Evolutionary conservation across 1,284 basidiomycete genomes (phyloP), one percentile per base, ranked within the genome.

Genomic region (Schizopora paradoxa): DNA sequence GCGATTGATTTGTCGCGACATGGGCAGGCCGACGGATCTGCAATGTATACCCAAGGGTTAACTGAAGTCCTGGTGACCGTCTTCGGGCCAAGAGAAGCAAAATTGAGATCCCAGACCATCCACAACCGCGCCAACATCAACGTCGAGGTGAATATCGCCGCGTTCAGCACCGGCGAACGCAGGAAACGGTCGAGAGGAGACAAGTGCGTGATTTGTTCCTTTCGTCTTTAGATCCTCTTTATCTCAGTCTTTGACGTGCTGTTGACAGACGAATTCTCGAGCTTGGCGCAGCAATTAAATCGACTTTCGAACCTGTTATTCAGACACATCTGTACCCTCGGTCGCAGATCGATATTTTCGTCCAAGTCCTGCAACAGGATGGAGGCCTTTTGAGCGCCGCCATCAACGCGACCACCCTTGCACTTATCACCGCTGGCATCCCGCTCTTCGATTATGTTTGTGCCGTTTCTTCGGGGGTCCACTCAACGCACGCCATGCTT

Each of bases 261-360:
- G 27, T 43, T 48, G 42, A 23, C 58, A 97, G 95, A 64, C 90
- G 93, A 14, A 76, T 91, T 47, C 72, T 91, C 48, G 95, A 99
- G 65, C 75, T 97, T 50, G 88, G 85, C 1, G 76, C 89, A 1
- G 81, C 85, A 10, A 83, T 99, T 54, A 87, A 91, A 66, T 85
- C 90, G 29, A 97, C 95, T 0, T 98, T 99, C 58, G 93, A 98
- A 61, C 91, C 94, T 33, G 91, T 96, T 43, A 79, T 99, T 31
- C 88, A 94, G 61, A 86, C 87, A 1, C 79, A 79, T 53, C 76
- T 98, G 39, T 98, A 95, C 65, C 95, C 95, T 5, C 84, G 95
- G 42, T 89, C 89, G 23, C 83, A 94, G 62, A 95, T 99, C 62
- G 89, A 96, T 65, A 85, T 99, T 50, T 89, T 86, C 64, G 76